Conservation (phyloP, 495 filamentous ascomycete species). For the Penicillium subrubescens region DNA sequence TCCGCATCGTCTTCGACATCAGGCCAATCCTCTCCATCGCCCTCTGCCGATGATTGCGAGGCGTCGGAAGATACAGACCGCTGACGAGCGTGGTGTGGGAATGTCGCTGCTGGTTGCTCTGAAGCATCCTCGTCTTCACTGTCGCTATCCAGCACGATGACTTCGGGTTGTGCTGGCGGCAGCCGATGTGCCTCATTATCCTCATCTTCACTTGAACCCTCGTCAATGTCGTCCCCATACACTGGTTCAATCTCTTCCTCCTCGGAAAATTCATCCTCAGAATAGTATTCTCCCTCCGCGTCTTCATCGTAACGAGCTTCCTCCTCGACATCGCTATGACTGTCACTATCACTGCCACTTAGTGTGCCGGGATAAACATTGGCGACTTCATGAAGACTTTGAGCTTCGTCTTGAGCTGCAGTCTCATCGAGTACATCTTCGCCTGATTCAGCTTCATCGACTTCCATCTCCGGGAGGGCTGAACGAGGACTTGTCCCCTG, state of each 20-base stretch:
- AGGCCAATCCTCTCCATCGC: slow-evolving; percentile 4
- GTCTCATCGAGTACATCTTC: background rate
- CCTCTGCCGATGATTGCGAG: background rate
- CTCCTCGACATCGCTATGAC: slow-evolving; percentile 7
- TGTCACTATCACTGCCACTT: background rate
- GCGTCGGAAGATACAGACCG: background rate
- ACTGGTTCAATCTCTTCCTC: slow-evolving; percentile 17
- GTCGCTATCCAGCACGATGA: slow-evolving; percentile 49
- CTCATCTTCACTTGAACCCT: slow-evolving; percentile 7
- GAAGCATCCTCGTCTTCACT: slow-evolving; percentile 42
- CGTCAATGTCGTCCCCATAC: slow-evolving; percentile 7
- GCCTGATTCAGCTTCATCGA: background rate
- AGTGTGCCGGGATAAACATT: background rate
- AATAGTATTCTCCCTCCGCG: slow-evolving; percentile 4
- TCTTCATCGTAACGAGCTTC: slow-evolving; percentile 16
- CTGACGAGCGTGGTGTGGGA: background rate
- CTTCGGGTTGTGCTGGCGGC: slow-evolving; percentile 30
- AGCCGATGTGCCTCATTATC: slow-evolving; percentile 5
- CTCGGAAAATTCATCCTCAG: slow-evolving; percentile 24
- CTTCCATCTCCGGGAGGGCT: background rate
- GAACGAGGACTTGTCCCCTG: background rate
- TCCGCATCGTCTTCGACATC: slow-evolving; percentile 3
- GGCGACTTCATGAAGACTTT: background rate
- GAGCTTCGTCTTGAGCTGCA: background rate
- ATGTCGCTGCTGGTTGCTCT: slow-evolving; percentile 5